Evolutionary conservation across 352 stramenopile genomes (phyloP), one percentile per base, ranked within the genome.

Genomic region (Elongisporangium undulatum): DNA sequence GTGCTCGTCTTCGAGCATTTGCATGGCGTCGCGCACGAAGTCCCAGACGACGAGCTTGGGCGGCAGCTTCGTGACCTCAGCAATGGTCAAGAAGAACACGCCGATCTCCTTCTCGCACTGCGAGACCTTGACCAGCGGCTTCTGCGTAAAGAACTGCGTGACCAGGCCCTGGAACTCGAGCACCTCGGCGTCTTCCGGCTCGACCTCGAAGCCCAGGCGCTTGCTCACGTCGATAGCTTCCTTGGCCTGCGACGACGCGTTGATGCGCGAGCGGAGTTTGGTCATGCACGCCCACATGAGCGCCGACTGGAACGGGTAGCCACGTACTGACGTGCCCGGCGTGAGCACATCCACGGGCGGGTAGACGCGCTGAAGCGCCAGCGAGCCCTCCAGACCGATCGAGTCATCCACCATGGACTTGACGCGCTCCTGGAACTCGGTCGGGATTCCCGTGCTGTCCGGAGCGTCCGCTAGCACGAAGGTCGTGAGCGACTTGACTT

Each of bases 361-460:
- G 54, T 87, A 94, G 20, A 92, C 69, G 45, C 81, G 79, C 54
- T 68, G 72, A 3, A 69, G 68, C 8, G 74, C 66, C 17, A 91
- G 62, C 20, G 67, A 64, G 10, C 64, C 63, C 16, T 91, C 81
- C 19, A 93, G 64, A 19, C 72, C 56, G 38, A 91, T 59, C 20
- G 71, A 74, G 58, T 94, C 84, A 59, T 94, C 84, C 6, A 92
- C 79, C n/a, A 91, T 77, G 17, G 84, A 89, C 48, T 63, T 66
- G 20, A 94, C 59, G 19, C 74, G 72, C 60, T 89, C 78, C 67
- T 89, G 74, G 52, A 94, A 76, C 52, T 86, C 76, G 0, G 76
- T 83, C 12, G 70, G 59, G 15, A 79, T 74, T 20, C 82, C 76
- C 17, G 66, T 58, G 23, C 62, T 71, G 60, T 89, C 83, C 0